phyloP scores from a whole-genome alignment of 1,284 basidiomycete genomes.

The Leccinum pseudoinsigne region DNA sequence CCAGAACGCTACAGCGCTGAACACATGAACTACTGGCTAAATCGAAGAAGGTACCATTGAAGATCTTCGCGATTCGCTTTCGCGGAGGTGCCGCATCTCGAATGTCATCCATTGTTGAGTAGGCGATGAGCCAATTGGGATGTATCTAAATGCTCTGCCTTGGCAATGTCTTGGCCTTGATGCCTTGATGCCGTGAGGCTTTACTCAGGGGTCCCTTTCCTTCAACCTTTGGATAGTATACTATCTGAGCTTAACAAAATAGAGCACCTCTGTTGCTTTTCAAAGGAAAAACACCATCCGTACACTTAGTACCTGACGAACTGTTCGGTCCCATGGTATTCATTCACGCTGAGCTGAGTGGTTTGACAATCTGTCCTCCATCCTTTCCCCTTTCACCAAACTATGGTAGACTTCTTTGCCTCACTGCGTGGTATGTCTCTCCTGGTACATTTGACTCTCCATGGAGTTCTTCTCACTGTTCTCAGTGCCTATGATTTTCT shows the following conservation, averaged over 20 bases:
- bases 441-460: neutral
- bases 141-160: neutral
- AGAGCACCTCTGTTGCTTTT: neutral
- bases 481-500: neutral
- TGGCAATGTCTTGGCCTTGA: neutral
- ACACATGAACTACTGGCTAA: neutral
- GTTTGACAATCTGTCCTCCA: no score
- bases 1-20: neutral
- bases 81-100: neutral
- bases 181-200: neutral
- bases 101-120: neutral
- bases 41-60: neutral
- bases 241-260: neutral
- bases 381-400: no score
- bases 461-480: no score
- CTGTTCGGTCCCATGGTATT: neutral
- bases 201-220: neutral
- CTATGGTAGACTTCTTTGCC: no score
- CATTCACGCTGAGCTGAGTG: neutral
- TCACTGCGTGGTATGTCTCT: neutral
- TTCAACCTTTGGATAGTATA: neutral
- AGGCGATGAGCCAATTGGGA: neutral
- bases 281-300: neutral
- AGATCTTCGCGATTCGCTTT: neutral
- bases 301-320: neutral